Evolutionary conservation across 148 eudicot species (phyloP).

Genomic region (Dysphania ambrosioides): DNA sequence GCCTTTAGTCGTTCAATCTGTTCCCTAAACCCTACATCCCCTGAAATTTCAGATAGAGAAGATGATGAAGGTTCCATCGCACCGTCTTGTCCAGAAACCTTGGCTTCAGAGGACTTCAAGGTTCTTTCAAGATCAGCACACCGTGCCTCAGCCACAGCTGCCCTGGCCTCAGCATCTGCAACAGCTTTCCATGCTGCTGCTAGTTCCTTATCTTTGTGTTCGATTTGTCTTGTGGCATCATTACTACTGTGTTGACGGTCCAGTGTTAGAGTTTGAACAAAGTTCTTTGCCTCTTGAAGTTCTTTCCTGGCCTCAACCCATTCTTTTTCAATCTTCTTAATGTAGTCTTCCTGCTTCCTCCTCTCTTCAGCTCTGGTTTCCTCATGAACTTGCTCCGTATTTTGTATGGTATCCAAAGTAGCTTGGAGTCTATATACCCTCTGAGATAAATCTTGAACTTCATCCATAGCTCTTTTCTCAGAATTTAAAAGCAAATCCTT

Average conservation of each 20-base stretch:
- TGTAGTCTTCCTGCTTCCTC: conserved; percentile 70
- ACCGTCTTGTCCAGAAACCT: conserved; percentile 44
- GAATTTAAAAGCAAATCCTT: conserved; percentile 72
- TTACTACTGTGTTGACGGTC: conserved; percentile 62
- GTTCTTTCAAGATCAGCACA: conserved; percentile 60
- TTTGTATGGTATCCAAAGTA: conserved; percentile 71
- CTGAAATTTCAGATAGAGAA: conserved; percentile 33
- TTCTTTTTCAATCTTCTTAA: conserved; percentile 75
- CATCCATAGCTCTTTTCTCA: conserved; percentile 86
- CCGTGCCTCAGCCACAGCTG: conserved; percentile 77
- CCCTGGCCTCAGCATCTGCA: conserved; percentile 75
- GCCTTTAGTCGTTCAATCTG: conserved; percentile 68
- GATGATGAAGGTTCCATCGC: conserved; percentile 35
- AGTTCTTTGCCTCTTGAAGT: conserved; percentile 70
- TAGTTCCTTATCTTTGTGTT: conserved; percentile 67
- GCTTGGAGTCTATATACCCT: conserved; percentile 88
- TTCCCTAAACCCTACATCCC: conserved; percentile 40
- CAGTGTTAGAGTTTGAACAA: conserved; percentile 51
- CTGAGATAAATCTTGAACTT: conserved; percentile 76
- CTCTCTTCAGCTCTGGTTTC: conserved; percentile 77
- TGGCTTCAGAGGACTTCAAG: conserved; percentile 34
- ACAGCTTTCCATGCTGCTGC: conserved; percentile 61
- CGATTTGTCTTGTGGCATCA: conserved; percentile 68
- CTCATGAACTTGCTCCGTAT: conserved; percentile 79
- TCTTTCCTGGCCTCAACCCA: conserved; percentile 94